These are phyloP conservation scores for Tuber borchii DNA, from an alignment of 495 filamentous ascomycete species.

Conservation along the genomic window DNA sequence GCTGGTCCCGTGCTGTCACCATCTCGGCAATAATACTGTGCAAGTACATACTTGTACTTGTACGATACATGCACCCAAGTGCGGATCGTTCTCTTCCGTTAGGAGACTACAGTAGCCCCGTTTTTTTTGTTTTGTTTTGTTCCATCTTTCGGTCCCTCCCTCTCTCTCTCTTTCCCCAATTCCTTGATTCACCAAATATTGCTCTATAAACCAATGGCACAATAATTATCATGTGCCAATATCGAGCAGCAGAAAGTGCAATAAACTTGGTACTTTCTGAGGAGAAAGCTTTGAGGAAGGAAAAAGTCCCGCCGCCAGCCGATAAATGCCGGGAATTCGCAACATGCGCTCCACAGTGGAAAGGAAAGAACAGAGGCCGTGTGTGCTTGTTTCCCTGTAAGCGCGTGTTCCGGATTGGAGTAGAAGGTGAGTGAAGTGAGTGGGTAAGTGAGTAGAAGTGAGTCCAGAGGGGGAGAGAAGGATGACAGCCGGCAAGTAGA, in stretches of 20 bases:
- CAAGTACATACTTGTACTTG: no score
- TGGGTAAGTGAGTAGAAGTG: neutral
- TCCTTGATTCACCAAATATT: constrained; percentile 14
- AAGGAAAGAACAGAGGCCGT: neutral
- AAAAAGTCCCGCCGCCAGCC: constrained; percentile 29
- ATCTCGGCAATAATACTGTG: neutral
- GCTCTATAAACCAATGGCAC: constrained; percentile 25
- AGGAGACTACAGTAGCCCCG: neutral
- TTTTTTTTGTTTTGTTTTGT: constrained; percentile 8
- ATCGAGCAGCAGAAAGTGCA: neutral
- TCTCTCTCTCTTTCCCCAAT: neutral
- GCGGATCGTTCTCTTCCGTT: neutral
- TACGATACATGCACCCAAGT: no score
- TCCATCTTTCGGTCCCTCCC: constrained; percentile 19
- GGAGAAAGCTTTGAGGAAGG: constrained; percentile 35
- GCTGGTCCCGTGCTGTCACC: neutral
- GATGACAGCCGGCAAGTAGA: neutral
- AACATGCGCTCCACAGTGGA: neutral
- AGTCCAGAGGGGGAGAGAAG: neutral
- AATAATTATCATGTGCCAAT: neutral
- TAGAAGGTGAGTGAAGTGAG: neutral
- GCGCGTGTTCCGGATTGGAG: neutral
- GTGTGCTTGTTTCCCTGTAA: neutral
- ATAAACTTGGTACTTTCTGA: constrained; percentile 22
- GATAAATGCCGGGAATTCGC: constrained; percentile 29